A percentile compares a stretch with the other conserved stretches of the same genome.
Conservation (phyloP, 1,284 basidiomycete species). For the Boletus calvinii region DNA sequence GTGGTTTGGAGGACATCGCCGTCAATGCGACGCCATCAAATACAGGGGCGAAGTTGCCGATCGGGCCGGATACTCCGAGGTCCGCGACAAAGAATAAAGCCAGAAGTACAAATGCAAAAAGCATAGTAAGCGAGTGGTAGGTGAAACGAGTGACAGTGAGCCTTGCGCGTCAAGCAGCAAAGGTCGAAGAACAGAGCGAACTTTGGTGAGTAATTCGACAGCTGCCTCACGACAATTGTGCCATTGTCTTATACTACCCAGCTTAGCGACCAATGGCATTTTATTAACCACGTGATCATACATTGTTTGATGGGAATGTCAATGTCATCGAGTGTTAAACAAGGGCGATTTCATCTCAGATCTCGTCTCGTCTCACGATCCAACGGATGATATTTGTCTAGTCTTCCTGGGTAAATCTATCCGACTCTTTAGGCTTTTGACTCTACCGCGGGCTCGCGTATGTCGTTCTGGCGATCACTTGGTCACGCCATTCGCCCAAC, state of each 20-base stretch:
- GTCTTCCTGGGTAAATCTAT: conserved; percentile 8
- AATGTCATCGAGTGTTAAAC: not conserved
- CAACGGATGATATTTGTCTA: not conserved
- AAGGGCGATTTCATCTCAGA: not conserved
- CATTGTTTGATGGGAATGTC: too few species aligned
- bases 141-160: conserved; percentile 21
- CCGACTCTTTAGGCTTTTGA: conserved; percentile 8
- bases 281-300: not conserved
- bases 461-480: conserved; percentile 1
- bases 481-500: conserved; percentile 7
- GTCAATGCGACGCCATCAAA: not conserved
- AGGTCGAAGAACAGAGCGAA: not conserved
- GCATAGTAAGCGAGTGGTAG: conserved; percentile 19
- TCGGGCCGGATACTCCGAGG: conserved; percentile 17
- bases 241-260: conserved; percentile 7
- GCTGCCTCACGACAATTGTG: not conserved
- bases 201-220: not conserved
- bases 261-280: conserved; percentile 6
- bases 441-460: not conserved
- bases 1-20: not conserved
- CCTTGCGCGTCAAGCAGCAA: conserved; percentile 16
- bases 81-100: conserved; percentile 9
- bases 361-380: not conserved
- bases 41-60: conserved; percentile 9
- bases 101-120: conserved; percentile 16